Evolutionary conservation across 257 asterid species (phyloP), one percentile per base, ranked within the genome.

Genomic region (Oldenlandia corymbosa): DNA sequence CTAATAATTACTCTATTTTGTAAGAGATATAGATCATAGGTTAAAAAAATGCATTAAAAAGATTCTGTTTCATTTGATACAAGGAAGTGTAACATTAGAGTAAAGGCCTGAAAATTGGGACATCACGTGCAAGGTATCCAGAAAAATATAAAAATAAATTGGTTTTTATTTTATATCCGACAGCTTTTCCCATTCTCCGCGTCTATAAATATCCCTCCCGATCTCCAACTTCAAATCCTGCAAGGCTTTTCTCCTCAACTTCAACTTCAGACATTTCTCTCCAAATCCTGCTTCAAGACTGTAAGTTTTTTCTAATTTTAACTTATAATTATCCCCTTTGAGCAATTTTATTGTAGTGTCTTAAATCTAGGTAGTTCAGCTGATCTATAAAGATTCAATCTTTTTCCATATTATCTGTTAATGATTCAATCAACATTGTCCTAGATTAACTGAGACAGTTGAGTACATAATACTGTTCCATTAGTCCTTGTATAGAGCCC

Each of bases 141-240:
- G n/a, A n/a, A n/a, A n/a, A n/a, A n/a, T n/a, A n/a, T n/a, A n/a
- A n/a, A n/a, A n/a, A n/a, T n/a, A n/a, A n/a, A n/a, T n/a, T n/a
- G n/a, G n/a, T n/a, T n/a, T n/a, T n/a, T n/a, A n/a, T n/a, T n/a
- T n/a, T n/a, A n/a, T n/a, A n/a, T n/a, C n/a, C n/a, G 11, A 10
- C 5, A 5, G 3, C 1, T 45, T 45, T 17, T 17, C 13, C 61
- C 61, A 55, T 55, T 55, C 21, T 18, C 36, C 49, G 57, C 43
- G 4, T 72, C 79, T 84, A 81, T 86, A 81, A 72, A 84, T 45
- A 64, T 67, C 80, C 66, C 7, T 27, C 61, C 16, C 30, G 21
- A 55, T 16, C 27, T 49, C 28, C 45, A 26, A 43, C 20, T 47
- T 34, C 10, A 53, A 1, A 8, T 5, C 54, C 52, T 9, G 62